Base-by-base conservation (phyloP, 306 rosid species). In the Trichosanthes truncata region DNA sequence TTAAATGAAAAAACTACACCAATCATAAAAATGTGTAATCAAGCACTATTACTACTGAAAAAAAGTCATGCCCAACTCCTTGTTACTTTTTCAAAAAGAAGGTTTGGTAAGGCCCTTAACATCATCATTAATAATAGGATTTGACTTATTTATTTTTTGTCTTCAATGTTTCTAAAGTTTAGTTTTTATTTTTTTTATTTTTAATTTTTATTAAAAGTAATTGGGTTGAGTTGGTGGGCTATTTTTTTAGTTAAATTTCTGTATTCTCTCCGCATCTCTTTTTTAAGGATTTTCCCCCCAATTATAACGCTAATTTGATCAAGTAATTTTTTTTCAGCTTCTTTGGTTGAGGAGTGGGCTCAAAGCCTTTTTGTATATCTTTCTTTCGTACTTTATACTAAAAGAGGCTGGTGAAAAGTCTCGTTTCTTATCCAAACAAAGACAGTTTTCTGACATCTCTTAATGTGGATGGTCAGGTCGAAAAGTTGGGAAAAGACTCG, bases 401-500 rank as follows among this genome's bases (percentile, higher is more conserved):
- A n/a, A 35, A 40, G 9, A 14, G 43, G 9, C 6, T 61, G 13
- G 9, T 68, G 7, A 68, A 9, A 23, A 41, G 20, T 15, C 1
- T 72, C 9, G 59, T 46, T 68, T 68, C 75, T 40, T 41, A 41
- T 40, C 31, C 18, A 41, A 41, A n/a, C 53, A 45, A 25, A 72
- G 36, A 25, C 21, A 12, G 14, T 76, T 55, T 21, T 53, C 17
- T 35, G 20, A 33, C 40, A 79, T 66, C 40, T 23, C 17, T 67
- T 65, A 63, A 31, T 52, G 20, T 82, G 78, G 72, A 55, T 79
- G 68, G 78, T 9, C 57, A 96, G 99, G 97, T 96, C 87, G 99
- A 93, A 35, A 93, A 91, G 89, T 94, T 93, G 60, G 99, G 98
- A 80, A 96, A 90, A 81, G 98, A 91, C 74, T 89, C 96, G 69